Evolutionary conservation across 2,329 filamentous ascomycete genomes (phyloP), one percentile per base, ranked within the genome.

Genomic region (Coniochaeta sp.): DNA sequence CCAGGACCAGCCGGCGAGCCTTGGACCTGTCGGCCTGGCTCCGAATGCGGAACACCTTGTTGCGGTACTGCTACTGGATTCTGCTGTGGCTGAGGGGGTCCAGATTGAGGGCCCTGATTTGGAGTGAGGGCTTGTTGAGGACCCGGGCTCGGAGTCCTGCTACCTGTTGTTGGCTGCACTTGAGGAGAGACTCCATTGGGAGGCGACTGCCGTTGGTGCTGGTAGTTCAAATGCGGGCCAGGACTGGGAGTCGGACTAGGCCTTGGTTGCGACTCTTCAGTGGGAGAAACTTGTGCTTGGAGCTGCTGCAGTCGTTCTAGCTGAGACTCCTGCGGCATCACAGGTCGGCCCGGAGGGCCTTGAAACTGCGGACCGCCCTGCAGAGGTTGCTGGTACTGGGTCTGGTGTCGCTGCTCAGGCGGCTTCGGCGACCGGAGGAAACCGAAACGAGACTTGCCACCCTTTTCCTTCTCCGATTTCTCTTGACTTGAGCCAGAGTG

Each of bases 381-480:
- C 9, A 57, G 57, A 36, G 40, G 24, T 52, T 14, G 59, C 1
- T 58, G 30, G 14, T 60, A 62, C 16, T 55, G 30, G 14, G 59
- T 62, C 16, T 55, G n/a, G 1, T 58, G 30, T 12, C 61, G 63
- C 8, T 54, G n/a, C 9, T 63, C 58, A 22, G 58, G 19, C 19
- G 61, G 62, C 40, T 65, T 65, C n/a, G 50, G 55, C n/a, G 50
- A 56, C n/a, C 63, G 58, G 30, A 62, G 67, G 61, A 69, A 68
- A 14, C 61, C 63, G 38, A 68, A 63, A 36, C 68, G 64, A 10
- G 63, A 64, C 44, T 61, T 40, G 30, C 54, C 54, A 22, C 30
- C 54, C 56, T 68, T 68, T 10, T 66, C 63, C 58, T 65, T 69
- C 19, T 66, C 63, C 1, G 57, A 36, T 58, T 66, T 68, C 3